Base-by-base conservation (phyloP, 2,329 filamentous ascomycete species). In the Cladosporium cucumerinum region DNA sequence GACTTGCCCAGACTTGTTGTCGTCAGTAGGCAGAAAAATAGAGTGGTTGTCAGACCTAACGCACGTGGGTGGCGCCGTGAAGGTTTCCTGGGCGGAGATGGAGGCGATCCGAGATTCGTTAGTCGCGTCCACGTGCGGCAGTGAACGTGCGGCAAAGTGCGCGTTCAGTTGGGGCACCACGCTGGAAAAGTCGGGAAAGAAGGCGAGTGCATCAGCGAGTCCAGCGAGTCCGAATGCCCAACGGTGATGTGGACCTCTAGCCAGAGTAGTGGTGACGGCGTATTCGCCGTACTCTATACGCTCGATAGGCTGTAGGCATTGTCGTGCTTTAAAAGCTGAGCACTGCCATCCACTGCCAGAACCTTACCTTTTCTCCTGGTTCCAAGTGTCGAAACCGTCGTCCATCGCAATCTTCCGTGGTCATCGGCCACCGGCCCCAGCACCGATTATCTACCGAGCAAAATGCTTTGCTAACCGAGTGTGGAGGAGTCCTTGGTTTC, bases 41-140 rank as follows among this genome's bases (percentile, higher is more conserved):
- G n/a, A 46, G 36, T 30, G 25, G 26, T 59, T 39, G 54, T 59
- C 57, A 59, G 57, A 30, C 28, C 36, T 25, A 30, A 28, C 36
- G 26, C 57, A 59, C 57, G 57, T 59, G 57, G 57, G 57, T 59
- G 57, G 57, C 57, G 57, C 57, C 57, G 39, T 59, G 36, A 48
- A 59, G 39, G 57, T 59, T 59, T 57, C 28, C 32, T 36, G 18
- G 28, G 32, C 54, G 28, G 54, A 57, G 54, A 39, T 57, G 28
- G 51, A 21, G 51, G 30, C 26, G 10, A 32, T 30, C 51, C 51
- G 32, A 54, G 26, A 32, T 54, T 32, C 51, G 51, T 14, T 54
- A 54, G 28, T 12, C 25, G 10, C 28, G 7, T 16, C 54, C 54
- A 57, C 54, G 54, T 57, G 54, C 54, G 14, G 54, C 21, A 39